phyloP scores from a whole-genome alignment of 305 asterid genomes.

The Andrographis paniculata region DNA sequence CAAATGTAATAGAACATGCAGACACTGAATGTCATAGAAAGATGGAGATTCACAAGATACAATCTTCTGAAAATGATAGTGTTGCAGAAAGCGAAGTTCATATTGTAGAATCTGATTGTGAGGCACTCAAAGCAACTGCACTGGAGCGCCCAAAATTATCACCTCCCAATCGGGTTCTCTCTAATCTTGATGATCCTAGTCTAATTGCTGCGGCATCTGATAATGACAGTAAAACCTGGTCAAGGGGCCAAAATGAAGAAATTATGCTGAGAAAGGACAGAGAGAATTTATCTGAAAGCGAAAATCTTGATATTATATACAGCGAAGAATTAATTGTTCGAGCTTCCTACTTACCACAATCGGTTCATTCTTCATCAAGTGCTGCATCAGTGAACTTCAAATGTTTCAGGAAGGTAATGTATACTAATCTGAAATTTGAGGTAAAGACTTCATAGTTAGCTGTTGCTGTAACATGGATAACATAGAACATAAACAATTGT shows the following conservation, averaged over 20 bases:
- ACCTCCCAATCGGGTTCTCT: slow-evolving; percentile 21
- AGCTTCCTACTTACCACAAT: slow-evolving; percentile 28
- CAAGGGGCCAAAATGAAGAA: slow-evolving; percentile 27
- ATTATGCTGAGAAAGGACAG: slow-evolving; percentile 29
- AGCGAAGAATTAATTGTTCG: slow-evolving; percentile 76
- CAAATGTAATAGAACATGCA: slow-evolving; percentile 31
- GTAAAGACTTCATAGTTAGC: too few relatives aligned
- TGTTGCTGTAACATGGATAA: not conserved
- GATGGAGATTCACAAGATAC: slow-evolving; percentile 20
- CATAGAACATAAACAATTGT: not conserved
- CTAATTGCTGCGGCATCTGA: slow-evolving; percentile 24
- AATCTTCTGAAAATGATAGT: slow-evolving; percentile 26
- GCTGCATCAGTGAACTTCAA: slow-evolving; percentile 53
- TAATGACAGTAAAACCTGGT: slow-evolving; percentile 22
- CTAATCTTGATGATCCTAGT: slow-evolving; percentile 19
- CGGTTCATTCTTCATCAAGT: slow-evolving; percentile 26
- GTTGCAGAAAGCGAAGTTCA: slow-evolving; percentile 25
- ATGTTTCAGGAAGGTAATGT: slow-evolving; percentile 75
- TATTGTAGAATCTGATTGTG: slow-evolving; percentile 29
- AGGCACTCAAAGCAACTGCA: slow-evolving; percentile 21
- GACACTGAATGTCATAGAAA: slow-evolving; percentile 36
- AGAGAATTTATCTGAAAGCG: slow-evolving; percentile 37
- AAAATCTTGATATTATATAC: slow-evolving; percentile 57
- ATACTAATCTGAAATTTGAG: not conserved
- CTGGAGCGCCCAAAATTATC: slow-evolving; percentile 24